phyloP scores from a whole-genome alignment of 202 grass and related monocot species.

The Dendrocalamus latiflorus region DNA sequence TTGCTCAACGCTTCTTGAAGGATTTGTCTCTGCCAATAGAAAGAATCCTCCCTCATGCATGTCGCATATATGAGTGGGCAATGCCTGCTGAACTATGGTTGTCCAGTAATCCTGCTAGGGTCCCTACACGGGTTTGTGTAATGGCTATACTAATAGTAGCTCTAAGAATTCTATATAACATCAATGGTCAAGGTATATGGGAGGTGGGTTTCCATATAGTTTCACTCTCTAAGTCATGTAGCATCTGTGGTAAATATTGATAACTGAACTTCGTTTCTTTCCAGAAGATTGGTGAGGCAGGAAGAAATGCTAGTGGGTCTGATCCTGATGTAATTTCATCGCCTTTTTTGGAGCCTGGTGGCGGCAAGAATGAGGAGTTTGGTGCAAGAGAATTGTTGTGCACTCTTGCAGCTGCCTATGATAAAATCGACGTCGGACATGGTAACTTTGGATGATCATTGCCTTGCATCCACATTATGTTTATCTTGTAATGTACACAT shows the following conservation, averaged over 20 bases:
- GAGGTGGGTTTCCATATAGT: constrained; percentile 52
- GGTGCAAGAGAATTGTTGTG: constrained; percentile 52
- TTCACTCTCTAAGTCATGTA: neutral
- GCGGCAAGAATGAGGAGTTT: constrained; percentile 30
- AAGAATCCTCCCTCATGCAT: constrained; percentile 56
- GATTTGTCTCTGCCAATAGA: constrained; percentile 59
- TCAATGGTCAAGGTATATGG: constrained; percentile 80
- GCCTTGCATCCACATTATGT: neutral
- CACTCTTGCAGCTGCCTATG: constrained; percentile 57
- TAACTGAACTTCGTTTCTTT: constrained; percentile 10
- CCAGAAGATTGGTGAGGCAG: constrained; percentile 35
- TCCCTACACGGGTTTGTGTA: constrained; percentile 76
- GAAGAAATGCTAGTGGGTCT: constrained; percentile 12
- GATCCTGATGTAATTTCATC: neutral
- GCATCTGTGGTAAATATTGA: constrained; percentile 7
- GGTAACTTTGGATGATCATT: constrained; percentile 55
- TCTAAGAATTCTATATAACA: constrained; percentile 61
- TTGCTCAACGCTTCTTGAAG: constrained; percentile 62
- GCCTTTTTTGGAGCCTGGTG: neutral
- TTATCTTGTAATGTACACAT: neutral
- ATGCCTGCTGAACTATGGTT: constrained; percentile 79
- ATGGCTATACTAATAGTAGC: constrained; percentile 78
- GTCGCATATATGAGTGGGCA: constrained; percentile 72
- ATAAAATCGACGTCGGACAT: constrained; percentile 50
- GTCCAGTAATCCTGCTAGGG: constrained; percentile 49